phyloP scores from a whole-genome alignment of 2,329 filamentous ascomycete genomes.

The Neofusicoccum sp. region DNA sequence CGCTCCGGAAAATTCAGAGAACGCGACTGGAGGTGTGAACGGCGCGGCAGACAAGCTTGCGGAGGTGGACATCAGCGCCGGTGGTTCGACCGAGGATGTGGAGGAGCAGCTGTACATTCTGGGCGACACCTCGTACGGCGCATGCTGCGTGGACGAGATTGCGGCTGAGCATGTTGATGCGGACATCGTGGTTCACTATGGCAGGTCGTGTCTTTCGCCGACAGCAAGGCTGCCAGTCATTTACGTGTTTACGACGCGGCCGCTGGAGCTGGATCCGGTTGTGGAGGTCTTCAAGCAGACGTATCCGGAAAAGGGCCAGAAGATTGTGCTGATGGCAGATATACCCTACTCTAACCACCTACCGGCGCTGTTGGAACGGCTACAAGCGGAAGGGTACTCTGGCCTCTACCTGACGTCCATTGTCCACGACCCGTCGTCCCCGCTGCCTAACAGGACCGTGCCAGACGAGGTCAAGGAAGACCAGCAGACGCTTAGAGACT shows the following conservation, averaged over 20 bases:
- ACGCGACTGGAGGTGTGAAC: background rate
- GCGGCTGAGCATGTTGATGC: slow-evolving; percentile 92
- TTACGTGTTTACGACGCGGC: slow-evolving; percentile 81
- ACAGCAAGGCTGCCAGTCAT: slow-evolving; percentile 85
- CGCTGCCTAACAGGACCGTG: slow-evolving; percentile 81
- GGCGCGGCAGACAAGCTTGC: background rate
- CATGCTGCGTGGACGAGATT: slow-evolving; percentile 96
- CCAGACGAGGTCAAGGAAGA: slow-evolving; percentile 53
- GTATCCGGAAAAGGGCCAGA: slow-evolving; percentile 65
- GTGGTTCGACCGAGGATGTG: slow-evolving; percentile 16
- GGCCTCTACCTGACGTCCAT: slow-evolving; percentile 71
- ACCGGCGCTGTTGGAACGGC: slow-evolving; percentile 53
- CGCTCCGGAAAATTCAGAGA: background rate
- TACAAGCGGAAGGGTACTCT: slow-evolving; percentile 68
- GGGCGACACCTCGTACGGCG: slow-evolving; percentile 93
- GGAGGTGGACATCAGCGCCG: background rate
- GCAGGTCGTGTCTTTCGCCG: slow-evolving; percentile 86
- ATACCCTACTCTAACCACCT: slow-evolving; percentile 84
- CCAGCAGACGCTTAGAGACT: slow-evolving; percentile 59
- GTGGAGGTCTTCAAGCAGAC: slow-evolving; percentile 66
- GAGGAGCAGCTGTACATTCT: slow-evolving; percentile 72
- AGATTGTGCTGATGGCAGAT: slow-evolving; percentile 83
- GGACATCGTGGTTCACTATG: slow-evolving; percentile 92
- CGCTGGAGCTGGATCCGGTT: slow-evolving; percentile 64
- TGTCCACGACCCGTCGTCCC: slow-evolving; percentile 74